Base-by-base conservation (phyloP, 2,329 filamentous ascomycete genomes). In the Didymella arachidicola region DNA sequence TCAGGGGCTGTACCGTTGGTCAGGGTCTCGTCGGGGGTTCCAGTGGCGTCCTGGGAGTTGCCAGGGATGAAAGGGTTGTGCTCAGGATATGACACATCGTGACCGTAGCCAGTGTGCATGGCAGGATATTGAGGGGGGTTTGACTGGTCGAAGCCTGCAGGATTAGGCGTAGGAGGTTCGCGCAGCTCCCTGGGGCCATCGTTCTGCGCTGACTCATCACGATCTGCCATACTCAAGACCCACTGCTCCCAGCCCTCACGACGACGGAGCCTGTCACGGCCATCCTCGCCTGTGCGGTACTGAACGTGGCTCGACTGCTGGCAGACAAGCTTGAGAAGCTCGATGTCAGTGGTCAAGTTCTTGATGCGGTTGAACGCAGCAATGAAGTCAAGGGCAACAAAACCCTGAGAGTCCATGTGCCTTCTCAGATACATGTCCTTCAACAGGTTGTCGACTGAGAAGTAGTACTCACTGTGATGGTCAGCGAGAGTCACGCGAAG, bases 341-440 rank as follows among this genome's bases (percentile, higher is more conserved):
- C 87, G 57, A 89, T 80, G 57, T 97, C 89, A 49, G 86, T 85
- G 0, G 89, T 90, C 29, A 96, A 79, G 27, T 85, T 80, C 77
- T 88, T 89, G 73, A 96, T 89, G 59, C 95, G 89, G 77, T 92
- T 92, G 82, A 99, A 99, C n/a, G 83, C 84, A 22, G 90, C 86
- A 67, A 99, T 89, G 58, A 97, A 85, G 32, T 85, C 83, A 50
- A 99, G 80, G 49, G 87, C 88, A 14, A 97, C 93, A 72, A 93
- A 98, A 18, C 95, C 95, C 76, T 98, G 91, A 1, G 90, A 91
- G 74, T 99, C 94, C 95, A 99, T 98, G 68, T 93, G 89, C 70
- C 87, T 88, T 57, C 95, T 89, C 59, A 99, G 83, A 77, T 88
- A 98, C 71, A 91, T 84, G 72, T 99, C 95, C 79, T 97, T 97